phyloP scores from a whole-genome alignment of 2,329 filamentous ascomycete genomes.

The Fusarium brevicatenulatum region DNA sequence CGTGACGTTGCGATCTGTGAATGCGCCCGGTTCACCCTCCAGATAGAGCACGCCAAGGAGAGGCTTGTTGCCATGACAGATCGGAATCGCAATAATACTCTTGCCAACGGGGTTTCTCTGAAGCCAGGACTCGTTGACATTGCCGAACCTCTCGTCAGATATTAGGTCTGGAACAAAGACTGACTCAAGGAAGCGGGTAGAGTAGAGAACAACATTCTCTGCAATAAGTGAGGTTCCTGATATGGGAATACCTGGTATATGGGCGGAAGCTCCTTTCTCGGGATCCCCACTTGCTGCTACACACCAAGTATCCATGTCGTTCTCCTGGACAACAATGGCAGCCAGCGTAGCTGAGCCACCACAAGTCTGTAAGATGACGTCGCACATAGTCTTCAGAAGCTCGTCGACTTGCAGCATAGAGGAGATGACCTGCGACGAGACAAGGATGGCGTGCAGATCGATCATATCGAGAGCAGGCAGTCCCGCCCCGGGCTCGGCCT shows the following conservation, averaged over 20 bases:
- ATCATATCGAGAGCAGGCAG: constrained; percentile 84
- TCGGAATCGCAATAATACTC: constrained; percentile 82
- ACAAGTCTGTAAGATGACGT: constrained; percentile 82
- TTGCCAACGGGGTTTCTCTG: constrained; percentile 75
- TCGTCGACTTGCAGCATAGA: constrained; percentile 81
- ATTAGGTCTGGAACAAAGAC: constrained; percentile 80
- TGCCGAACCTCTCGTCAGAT: constrained; percentile 81
- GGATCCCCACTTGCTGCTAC: constrained; percentile 79
- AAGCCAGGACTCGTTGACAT: constrained; percentile 76
- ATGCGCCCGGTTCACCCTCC: constrained; percentile 78
- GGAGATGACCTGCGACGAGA: constrained; percentile 82
- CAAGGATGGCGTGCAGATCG: constrained; percentile 80
- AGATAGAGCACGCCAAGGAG: constrained; percentile 80
- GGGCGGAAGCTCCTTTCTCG: constrained; percentile 73
- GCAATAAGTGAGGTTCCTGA: constrained; percentile 75
- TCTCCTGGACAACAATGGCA: constrained; percentile 78
- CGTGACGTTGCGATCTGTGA: constrained; percentile 77
- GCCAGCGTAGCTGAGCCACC: constrained; percentile 76
- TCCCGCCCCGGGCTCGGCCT: constrained; percentile 67
- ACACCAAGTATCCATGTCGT: constrained; percentile 71
- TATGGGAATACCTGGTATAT: constrained; percentile 72
- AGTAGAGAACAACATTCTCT: constrained; percentile 80
- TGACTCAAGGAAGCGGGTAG: constrained; percentile 77
- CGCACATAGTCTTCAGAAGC: constrained; percentile 81
- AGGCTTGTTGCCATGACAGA: constrained; percentile 75